Evolutionary conservation across 2,329 filamentous ascomycete genomes (phyloP).

Genomic region (Hypoxylon sp.): DNA sequence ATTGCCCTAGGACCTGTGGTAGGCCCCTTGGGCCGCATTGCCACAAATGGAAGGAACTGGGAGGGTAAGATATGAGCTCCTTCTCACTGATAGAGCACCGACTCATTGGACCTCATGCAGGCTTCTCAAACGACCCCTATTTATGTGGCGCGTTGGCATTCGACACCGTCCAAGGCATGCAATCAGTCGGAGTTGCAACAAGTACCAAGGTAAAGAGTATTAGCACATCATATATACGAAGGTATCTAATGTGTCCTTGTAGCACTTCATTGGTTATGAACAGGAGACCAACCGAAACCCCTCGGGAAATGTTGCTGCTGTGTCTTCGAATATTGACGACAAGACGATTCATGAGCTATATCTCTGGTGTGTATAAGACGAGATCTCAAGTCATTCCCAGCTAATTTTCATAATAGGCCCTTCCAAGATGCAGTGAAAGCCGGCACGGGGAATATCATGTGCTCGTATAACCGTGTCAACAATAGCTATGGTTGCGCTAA

Average conservation of each 20-base stretch:
- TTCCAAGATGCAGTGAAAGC: conserved; percentile 76
- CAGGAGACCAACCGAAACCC: conserved; percentile 80
- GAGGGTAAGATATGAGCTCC: conserved; percentile 59
- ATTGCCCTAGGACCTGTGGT: conserved; percentile 83
- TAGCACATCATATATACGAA: too few species aligned
- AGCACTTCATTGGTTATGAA: conserved; percentile 78
- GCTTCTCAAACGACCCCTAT: conserved; percentile 69
- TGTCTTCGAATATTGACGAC: conserved; percentile 71
- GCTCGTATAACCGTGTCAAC: conserved; percentile 78
- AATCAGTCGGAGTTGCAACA: conserved; percentile 79
- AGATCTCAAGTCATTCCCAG: not conserved
- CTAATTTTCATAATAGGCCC: conserved; percentile 62
- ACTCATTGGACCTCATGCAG: conserved; percentile 29
- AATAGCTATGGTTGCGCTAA: conserved; percentile 80
- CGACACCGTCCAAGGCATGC: conserved; percentile 75
- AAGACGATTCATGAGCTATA: conserved; percentile 73
- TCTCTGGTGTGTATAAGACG: conserved; percentile 65
- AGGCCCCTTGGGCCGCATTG: conserved; percentile 72
- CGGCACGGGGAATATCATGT: conserved; percentile 70
- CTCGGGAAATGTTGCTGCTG: conserved; percentile 65
- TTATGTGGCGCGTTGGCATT: conserved; percentile 62
- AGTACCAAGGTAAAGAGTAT: conserved; percentile 60
- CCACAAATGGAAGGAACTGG: conserved; percentile 74
- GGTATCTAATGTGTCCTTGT: not conserved
- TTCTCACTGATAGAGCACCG: not conserved